phyloP scores from a whole-genome alignment of 1,284 basidiomycete genomes.

The Xerocomus amazonicus region DNA sequence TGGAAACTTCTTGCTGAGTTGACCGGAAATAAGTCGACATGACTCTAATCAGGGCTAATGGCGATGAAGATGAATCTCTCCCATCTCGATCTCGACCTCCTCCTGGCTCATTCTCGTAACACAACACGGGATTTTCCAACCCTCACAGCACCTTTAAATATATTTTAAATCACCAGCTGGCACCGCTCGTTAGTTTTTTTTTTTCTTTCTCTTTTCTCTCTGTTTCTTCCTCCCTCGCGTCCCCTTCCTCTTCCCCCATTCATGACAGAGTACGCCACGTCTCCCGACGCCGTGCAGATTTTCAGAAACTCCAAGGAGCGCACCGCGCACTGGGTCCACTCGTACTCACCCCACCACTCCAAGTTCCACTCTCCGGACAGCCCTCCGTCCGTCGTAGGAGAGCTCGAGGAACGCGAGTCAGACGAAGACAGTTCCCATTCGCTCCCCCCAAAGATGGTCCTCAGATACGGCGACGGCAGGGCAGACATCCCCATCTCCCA shows the following conservation, averaged over 20 bases:
- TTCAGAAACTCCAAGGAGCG: slow-evolving; percentile 55
- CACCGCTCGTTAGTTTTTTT: slow-evolving; percentile 4
- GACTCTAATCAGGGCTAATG: slow-evolving; percentile 23
- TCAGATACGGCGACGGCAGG: slow-evolving; percentile 62
- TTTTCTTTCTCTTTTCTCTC: slow-evolving; percentile 6
- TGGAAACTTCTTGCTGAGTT: slow-evolving; percentile 8
- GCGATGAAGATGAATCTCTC: slow-evolving; percentile 17
- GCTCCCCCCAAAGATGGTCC: slow-evolving; percentile 65
- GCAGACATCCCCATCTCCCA: slow-evolving; percentile 57
- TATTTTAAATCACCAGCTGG: slow-evolving; percentile 26
- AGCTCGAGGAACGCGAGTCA: slow-evolving; percentile 46
- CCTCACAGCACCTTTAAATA: slow-evolving; percentile 16
- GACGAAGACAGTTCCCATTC: slow-evolving; percentile 64
- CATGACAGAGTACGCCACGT: slow-evolving; percentile 67
- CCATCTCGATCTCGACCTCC: slow-evolving; percentile 19
- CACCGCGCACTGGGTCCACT: slow-evolving; percentile 57
- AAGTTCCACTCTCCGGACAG: slow-evolving; percentile 54
- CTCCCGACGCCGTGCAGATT: slow-evolving; percentile 53
- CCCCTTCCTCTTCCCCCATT: slow-evolving; percentile 2
- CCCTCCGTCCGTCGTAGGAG: slow-evolving; percentile 49
- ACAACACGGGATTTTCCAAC: slow-evolving; percentile 23
- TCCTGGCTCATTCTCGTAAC: slow-evolving; percentile 18
- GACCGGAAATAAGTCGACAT: slow-evolving; percentile 30
- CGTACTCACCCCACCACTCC: slow-evolving; percentile 37
- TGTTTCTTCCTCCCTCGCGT: slow-evolving; percentile 4